Base-by-base conservation (phyloP, 2,329 filamentous ascomycete species). In the Thielaviopsis euricoi region DNA sequence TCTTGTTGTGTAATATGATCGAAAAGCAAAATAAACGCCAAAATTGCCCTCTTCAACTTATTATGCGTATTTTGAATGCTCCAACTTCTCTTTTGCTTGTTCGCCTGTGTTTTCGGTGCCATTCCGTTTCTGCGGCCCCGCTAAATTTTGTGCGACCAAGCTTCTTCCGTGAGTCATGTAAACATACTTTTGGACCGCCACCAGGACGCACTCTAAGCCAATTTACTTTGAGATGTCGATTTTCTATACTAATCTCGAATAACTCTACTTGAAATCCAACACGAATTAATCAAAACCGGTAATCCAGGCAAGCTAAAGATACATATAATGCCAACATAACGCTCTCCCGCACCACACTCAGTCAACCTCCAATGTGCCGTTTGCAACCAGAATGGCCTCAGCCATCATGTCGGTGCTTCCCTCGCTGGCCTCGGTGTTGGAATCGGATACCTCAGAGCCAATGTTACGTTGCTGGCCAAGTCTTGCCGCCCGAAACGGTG, bases 401-500 rank as follows among this genome's bases (percentile, higher is more conserved):
- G 52, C 55, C 25, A 56, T 52, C 33, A 56, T 52, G n/a, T 56
- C 58, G 33, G 50, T 43, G 17, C 57, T 49, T 22, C 37, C 37
- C 17, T 43, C 37, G 13, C 56, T 58, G n/a, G 40, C 55, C n/a
- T 57, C 58, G 6, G 55, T 60, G 19, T 53, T 33, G 4, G 57
- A 40, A n/a, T 50, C 43, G 15, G 57, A 58, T 5, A 49, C 33
- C 21, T 52, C 58, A 40, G 33, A 58, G 12, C 52, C 43, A 22
- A 25, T 48, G 33, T 26, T 49, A 15, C 17, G 51, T 23, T 55
- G 52, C 33, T 56, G 23, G 10, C 52, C 55, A 43, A 60, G 19
- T 22, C 58, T 52, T 46, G 58, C 56, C 6, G 58, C 58, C 52
- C 58, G 55, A 53, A 60, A 60, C 5, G 58, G 58, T 12, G 58